Conservation (phyloP, 2,329 filamentous ascomycete genomes). For the Zymoseptoria passerinii region DNA sequence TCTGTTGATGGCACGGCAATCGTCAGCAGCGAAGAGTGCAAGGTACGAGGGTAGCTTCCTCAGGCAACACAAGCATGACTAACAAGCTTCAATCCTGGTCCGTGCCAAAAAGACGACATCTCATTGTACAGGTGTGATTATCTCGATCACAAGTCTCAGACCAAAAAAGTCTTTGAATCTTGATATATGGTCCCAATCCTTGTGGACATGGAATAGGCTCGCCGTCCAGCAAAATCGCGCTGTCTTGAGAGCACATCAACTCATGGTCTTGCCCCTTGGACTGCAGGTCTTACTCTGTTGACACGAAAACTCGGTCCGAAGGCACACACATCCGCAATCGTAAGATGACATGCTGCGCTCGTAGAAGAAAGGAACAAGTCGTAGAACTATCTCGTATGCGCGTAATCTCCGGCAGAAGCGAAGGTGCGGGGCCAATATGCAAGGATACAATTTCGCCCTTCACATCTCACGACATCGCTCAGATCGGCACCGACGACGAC, state of each 20-base stretch:
- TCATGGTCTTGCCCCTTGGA: too few relatives aligned
- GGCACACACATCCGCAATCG: too few relatives aligned
- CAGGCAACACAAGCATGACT: not conserved
- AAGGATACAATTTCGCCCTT: not conserved
- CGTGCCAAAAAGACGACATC: not conserved
- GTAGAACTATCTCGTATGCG: not conserved
- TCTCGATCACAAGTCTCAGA: not conserved
- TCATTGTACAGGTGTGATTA: not conserved
- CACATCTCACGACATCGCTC: not conserved
- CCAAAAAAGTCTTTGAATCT: too few relatives aligned
- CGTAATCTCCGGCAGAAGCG: not conserved
- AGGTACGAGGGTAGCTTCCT: not conserved
- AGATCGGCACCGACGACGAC: not conserved
- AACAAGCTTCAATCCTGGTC: not conserved
- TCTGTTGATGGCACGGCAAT: not conserved
- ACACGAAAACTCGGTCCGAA: too few relatives aligned
- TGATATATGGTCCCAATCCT: too few relatives aligned
- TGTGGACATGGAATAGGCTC: too few relatives aligned
- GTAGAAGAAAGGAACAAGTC: not conserved
- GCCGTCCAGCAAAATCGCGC: too few relatives aligned
- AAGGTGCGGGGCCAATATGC: not conserved
- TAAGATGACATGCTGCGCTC: too few relatives aligned
- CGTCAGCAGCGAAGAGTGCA: too few relatives aligned
- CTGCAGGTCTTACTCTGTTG: too few relatives aligned
- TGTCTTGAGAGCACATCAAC: too few relatives aligned